A percentile compares a stretch with the other conserved stretches of the same genome.
Conservation (phyloP, 2,329 filamentous ascomycete genomes). For the Orbilia ellipsospora region DNA sequence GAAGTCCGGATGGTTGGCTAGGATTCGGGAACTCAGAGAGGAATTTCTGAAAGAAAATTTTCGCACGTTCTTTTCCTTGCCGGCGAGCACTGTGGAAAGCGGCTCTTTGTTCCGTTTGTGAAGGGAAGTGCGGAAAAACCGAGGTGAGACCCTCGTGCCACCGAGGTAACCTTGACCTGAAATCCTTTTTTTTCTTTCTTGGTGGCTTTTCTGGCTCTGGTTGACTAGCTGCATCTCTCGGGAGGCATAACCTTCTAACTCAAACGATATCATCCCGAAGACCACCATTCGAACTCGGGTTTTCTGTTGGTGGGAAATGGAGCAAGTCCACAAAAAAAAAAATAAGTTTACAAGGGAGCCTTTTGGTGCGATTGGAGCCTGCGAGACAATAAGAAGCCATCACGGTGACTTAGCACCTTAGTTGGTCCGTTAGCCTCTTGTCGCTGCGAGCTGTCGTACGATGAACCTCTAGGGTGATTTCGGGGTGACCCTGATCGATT, state of each 20-base stretch:
- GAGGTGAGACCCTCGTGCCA: conserved; percentile 28
- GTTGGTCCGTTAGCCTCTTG: too few relatives aligned
- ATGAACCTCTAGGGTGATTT: conserved; percentile 16
- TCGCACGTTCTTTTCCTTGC: conserved; percentile 2
- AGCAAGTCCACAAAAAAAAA: background rate
- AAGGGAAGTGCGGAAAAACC: background rate
- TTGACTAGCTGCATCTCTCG: conserved; percentile 24
- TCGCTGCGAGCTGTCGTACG: too few relatives aligned
- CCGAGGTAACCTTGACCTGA: conserved; percentile 16
- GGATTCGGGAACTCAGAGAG: conserved; percentile 17
- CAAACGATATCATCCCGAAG: conserved; percentile 11
- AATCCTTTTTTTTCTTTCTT: background rate
- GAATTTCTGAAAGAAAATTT: conserved; percentile 41
- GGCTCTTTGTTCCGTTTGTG: conserved; percentile 32
- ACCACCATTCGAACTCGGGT: conserved; percentile 24
- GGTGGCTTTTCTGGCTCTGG: conserved; percentile 20
- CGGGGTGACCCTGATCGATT: conserved; percentile 19
- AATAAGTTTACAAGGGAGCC: background rate
- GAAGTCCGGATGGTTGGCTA: conserved; percentile 3
- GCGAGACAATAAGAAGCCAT: too few relatives aligned
- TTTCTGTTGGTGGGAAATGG: conserved; percentile 33
- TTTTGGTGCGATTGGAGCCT: too few relatives aligned
- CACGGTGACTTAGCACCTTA: too few relatives aligned
- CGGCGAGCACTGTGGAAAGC: conserved; percentile 25
- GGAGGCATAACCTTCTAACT: conserved; percentile 26